A percentile compares a stretch with the other conserved stretches of the same genome.
Conservation (phyloP, 129 eudicot species). For the Artemisia argyi region DNA sequence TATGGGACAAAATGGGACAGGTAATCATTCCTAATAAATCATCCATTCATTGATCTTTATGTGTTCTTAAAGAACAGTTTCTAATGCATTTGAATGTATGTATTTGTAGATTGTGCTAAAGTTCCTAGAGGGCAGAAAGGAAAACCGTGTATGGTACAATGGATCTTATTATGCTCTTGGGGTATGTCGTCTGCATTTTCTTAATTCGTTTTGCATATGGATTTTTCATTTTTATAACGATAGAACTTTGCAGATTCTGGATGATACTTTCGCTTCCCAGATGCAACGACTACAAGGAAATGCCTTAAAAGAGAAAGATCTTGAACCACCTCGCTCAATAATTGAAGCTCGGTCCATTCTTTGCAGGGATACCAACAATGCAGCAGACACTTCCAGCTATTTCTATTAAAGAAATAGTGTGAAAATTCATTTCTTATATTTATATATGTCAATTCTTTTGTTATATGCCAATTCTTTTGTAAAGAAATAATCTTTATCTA, state of each 20-base stretch:
- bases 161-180: constrained; percentile 94
- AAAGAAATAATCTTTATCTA: constrained; percentile 1
- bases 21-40: constrained; percentile 22
- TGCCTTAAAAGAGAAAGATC: constrained; percentile 76
- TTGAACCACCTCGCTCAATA: constrained; percentile 81
- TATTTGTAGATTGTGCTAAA: constrained; percentile 59
- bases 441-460: neutral
- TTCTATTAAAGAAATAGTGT: constrained; percentile 25
- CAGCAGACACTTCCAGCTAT: constrained; percentile 63
- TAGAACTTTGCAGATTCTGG: constrained; percentile 61
- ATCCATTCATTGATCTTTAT: neutral
- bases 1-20: constrained; percentile 98
- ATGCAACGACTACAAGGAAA: constrained; percentile 94
- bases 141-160: constrained; percentile 85
- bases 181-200: constrained; percentile 38
- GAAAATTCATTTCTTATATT: constrained; percentile 1
- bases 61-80: constrained; percentile 3
- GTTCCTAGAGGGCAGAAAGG: constrained; percentile 91
- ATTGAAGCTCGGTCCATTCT: constrained; percentile 89
- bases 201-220: neutral
- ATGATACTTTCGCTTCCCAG: constrained; percentile 92
- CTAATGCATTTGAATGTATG: constrained; percentile 26
- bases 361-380: constrained; percentile 66
- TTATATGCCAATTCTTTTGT: constrained; percentile 7
- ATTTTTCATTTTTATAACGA: neutral